These are phyloP conservation scores for Porphyra umbilicalis DNA, from an alignment of 31 red algal species.

Conservation along the genomic window DNA sequence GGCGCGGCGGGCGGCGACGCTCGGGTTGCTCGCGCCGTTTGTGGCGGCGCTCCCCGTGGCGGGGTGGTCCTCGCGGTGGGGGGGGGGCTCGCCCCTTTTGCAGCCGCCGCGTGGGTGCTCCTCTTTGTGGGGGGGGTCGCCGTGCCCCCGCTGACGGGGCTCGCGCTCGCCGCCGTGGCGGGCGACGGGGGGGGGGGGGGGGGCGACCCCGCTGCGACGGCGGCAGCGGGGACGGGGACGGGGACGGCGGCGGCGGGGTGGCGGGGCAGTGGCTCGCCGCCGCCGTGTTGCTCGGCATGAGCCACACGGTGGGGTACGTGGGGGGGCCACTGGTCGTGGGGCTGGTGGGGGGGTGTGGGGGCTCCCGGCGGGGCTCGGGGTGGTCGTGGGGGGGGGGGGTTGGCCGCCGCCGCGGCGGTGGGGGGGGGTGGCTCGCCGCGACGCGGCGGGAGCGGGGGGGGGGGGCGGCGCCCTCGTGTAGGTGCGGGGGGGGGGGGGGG, in stretches of 20 bases:
- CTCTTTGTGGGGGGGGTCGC: background rate
- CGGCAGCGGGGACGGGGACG: background rate
- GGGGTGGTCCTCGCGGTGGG: background rate
- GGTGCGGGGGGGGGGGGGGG: background rate
- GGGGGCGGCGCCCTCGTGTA: too few species aligned
- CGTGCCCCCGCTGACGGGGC: background rate
- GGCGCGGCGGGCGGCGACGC: background rate
- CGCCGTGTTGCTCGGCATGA: background rate
- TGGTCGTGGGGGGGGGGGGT: background rate
- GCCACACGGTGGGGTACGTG: background rate
- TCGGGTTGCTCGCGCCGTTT: background rate
- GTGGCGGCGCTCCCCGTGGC: background rate
- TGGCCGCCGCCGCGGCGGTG: background rate
- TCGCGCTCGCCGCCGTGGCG: background rate
- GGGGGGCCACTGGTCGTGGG: background rate
- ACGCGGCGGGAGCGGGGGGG: background rate
- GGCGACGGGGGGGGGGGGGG: background rate
- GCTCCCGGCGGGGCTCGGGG: background rate
- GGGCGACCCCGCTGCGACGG: background rate
- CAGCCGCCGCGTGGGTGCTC: background rate
- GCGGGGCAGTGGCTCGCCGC: background rate
- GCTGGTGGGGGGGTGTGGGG: background rate
- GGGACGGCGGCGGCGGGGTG: background rate
- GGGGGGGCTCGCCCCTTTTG: background rate
- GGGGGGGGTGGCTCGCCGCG: background rate